Base-by-base conservation (phyloP, 2,329 filamentous ascomycete genomes). In the Diaporthe sp. region DNA sequence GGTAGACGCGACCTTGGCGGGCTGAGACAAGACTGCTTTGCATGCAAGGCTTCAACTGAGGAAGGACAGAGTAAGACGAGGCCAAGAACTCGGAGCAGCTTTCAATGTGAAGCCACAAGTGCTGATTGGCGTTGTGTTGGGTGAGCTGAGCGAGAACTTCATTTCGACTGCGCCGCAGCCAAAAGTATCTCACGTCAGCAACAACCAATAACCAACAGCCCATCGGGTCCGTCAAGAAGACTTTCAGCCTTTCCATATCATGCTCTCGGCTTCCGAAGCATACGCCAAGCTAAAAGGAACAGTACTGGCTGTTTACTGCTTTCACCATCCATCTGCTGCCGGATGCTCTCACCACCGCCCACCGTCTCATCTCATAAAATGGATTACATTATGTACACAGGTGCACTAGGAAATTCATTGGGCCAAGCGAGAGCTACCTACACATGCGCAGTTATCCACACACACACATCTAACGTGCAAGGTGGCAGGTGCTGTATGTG, bases 131-230 rank as follows among this genome's bases (percentile, higher is more conserved):
- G 44, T 37, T 37, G 39, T 28, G 28, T 25, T n/a, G 58, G 28
- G 28, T 28, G 22, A n/a, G 46, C 49, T 70, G 46, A 15, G 34
- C 31, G 8, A 39, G 28, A 17, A 22, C 53, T 39, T 25, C 22
- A 39, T 8, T 31, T 70, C 49, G 51, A 37, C 49, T 70, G 65
- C 34, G 65, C 65, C 65, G 65, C 65, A 70, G n/a, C 46, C 46
- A 9, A 28, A 25, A 13, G 13, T 28, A 28, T 55, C 65, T 70
- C 65, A 68, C 62, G 65, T 70, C 65, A 70, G 65, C 65, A 70
- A 55, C 10, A 55, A 12, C 10, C 19, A n/a, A 34, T 17, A 13
- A 19, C 8, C 46, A n/a, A 10, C 9, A 10, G 34, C 34, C 34
- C 34, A 34, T 34, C 34, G 37, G 25, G 51, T 55, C 25, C 17